Evolutionary conservation across 2,329 filamentous ascomycete species (phyloP), one percentile per base, ranked within the genome.

Genomic region (Leptographium lundbergii): DNA sequence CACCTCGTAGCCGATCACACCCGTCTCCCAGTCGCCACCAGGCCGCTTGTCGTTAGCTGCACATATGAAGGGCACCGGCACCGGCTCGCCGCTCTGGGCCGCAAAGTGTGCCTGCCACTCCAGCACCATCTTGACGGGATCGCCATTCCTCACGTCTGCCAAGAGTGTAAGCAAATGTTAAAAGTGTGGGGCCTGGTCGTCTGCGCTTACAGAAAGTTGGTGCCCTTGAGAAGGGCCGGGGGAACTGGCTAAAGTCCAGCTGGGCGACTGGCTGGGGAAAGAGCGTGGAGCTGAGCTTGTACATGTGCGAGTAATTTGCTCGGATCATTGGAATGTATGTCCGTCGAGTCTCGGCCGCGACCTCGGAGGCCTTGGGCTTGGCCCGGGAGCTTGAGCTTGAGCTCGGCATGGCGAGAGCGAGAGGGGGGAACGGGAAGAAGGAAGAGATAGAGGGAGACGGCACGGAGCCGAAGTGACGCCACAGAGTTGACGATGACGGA

Each of bases 21-120:
- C 80, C 42, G 75, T 69, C 58, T 90, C 87, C 88, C 88, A 91
- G 68, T 91, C 87, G n/a, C 88, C 88, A 11, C 88, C 88, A 0
- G 87, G 79, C 45, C 86, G 78, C 67, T 86, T 87, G 69, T 91
- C 87, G 71, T 91, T 89, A 54, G 88, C 88, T 59, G 84, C 81
- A 64, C 86, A 89, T 62, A 89, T 81, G 60, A 89, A 84, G 0
- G 85, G 83, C 59, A 88, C 78, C 3, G 73, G 70, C 45, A 73
- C 66, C 4, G 73, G 69, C 45, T 74, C 67, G 56, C 71, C 66
- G 55, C 64, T 65, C 24, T 72, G 69, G 32, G 70, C 73, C 54
- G 78, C 76, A 51, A 64, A 58, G 25, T 67, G 64, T 27, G 63
- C 63, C 14, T 70, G 69, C 78, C 84, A 87, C 60, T 79, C 74